Evolutionary conservation across 2,329 filamentous ascomycete species (phyloP), one percentile per base, ranked within the genome.

Genomic region (Laburnicola sp.): DNA sequence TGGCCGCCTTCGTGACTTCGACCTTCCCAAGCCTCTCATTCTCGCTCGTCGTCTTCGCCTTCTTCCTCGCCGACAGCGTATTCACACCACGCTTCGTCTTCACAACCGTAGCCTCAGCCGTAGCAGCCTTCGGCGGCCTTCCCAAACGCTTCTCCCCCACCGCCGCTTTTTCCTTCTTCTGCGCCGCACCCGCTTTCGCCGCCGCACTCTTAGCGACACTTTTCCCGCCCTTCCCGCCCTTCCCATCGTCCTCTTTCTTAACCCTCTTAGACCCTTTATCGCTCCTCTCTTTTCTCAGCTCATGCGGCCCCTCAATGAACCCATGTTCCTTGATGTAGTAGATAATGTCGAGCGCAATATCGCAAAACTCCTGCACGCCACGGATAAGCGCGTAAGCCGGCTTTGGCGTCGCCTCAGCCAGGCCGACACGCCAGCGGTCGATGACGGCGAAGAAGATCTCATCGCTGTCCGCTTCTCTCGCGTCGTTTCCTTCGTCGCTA

Each of bases 391-490:
- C 31, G 30, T 59, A 38, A 4, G 48, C 40, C 35, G 60, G 42
- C 40, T 60, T 67, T 6, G 48, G 48, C 11, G 50, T 51, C 16
- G 53, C 46, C 11, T 21, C 22, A 2, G 41, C 48, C 5, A 60
- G 32, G 0, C 66, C 68, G 1, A 63, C 62, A 3, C 68, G 60
- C 62, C 66, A 72, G n/a, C 66, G 64, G 40, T 71, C 69, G 0
- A 67, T 47, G 1, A 63, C 59, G 0, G 62, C 59, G 21, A 70
- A 68, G 62, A 70, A 72, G n/a, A 71, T 63, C 6, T 70, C 66
- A 23, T 68, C 63, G 0, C 54, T 51, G 38, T 67, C 58, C 0
- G 62, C 64, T 4, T 59, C 54, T 2, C 32, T 45, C 0, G 60
- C 59, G 35, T 48, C 44, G 16, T 16, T 4, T 44, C 16, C 16